Base-by-base conservation (phyloP, 345 rosid genomes). In the Brassica juncea region DNA sequence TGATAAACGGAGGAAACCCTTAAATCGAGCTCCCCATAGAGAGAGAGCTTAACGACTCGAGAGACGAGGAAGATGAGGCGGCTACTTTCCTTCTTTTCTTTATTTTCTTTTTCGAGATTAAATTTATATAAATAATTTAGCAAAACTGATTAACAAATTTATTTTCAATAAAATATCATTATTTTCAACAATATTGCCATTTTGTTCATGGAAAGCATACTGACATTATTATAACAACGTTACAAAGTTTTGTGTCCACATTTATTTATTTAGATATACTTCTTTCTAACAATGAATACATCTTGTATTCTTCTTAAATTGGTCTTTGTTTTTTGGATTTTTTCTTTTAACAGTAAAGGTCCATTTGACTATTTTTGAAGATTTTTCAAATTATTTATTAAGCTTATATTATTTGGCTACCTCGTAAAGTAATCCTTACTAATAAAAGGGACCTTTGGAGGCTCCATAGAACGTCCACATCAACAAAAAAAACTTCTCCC, bases 1-100 rank as follows among this genome's bases (percentile, higher is more conserved):
- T 4, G 59, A 71, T 62, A 4, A 63, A 35, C 34, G 21, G 57
- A 77, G 11, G 81, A 71, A 71, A 78, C 66, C 76, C 72, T 64
- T 39, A 71, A 71, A 70, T 77, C 66, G 71, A 71, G 81, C 27
- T 70, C 61, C 66, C 15, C 66, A 10, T 49, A 63, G 37, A 71
- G 73, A 72, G 63, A 71, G 71, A 44, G 16, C 3, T 1, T 2
- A 16, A 54, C 25, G 25, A 54, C 25, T 15, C 42, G 66, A 71
- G 71, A 71, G 66, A 64, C 81, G 81, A 79, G 14, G 69, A 66
- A 23, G 77, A 73, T 44, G 82, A 72, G 77, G 62, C 82, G 77
- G 77, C 77, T 79, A 57, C 73, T 72, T 72, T 76, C 9, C 25
- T 30, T 39, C 35, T 0, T 2, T 42, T 5, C 15, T 5, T n/a